A percentile compares a stretch with the other conserved stretches of the same genome.
Evolutionary conservation across 2,329 filamentous ascomycete species (phyloP).

Genomic region (Fusarium aywerte): DNA sequence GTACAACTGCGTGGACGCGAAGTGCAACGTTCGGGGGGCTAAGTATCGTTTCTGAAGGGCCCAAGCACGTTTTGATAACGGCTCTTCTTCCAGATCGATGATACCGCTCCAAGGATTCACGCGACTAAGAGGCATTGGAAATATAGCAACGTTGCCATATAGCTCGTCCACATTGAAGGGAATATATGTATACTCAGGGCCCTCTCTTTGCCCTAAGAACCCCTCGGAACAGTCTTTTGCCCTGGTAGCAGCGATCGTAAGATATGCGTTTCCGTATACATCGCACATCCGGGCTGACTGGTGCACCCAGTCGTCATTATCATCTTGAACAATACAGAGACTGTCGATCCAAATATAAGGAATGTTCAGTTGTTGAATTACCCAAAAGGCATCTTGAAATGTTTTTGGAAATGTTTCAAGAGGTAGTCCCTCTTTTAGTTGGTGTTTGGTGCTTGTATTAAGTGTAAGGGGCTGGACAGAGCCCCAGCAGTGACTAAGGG

Average conservation of each 20-base stretch:
- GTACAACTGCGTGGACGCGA: neutral
- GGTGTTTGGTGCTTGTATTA: accelerated
- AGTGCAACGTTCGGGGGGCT: neutral
- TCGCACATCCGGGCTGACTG: neutral
- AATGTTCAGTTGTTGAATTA: accelerated
- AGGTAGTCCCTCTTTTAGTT: accelerated
- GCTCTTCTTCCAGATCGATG: neutral
- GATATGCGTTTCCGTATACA: neutral
- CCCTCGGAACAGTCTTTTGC: neutral
- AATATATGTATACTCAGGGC: neutral
- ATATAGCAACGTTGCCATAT: neutral
- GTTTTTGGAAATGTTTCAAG: neutral
- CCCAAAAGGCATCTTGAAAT: neutral
- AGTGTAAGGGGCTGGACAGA: neutral
- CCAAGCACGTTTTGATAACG: neutral
- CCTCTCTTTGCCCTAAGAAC: accelerated
- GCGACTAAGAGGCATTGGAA: neutral
- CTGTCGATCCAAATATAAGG: neutral
- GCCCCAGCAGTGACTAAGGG: neutral
- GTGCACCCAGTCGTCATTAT: neutral
- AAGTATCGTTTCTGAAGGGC: neutral
- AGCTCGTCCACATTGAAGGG: accelerated
- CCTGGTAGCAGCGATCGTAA: accelerated
- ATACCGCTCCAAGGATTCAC: accelerated
- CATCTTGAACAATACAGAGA: neutral